Evolutionary conservation across 768 basidiomycete species (phyloP).

Genomic region (Daedalea quercina): DNA sequence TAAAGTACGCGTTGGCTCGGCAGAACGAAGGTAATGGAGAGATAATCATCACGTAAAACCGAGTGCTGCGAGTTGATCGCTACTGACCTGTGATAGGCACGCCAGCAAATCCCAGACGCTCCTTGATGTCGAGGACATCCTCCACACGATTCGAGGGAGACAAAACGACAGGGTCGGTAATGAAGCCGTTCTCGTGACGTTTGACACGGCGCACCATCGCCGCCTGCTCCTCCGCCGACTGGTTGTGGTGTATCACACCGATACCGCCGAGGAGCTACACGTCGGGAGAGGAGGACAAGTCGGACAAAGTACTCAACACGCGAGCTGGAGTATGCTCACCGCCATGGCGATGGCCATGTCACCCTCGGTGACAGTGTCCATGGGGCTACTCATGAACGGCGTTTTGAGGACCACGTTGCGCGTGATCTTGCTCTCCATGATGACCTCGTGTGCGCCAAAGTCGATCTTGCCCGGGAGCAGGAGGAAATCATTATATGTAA

Average conservation of each 20-base stretch:
- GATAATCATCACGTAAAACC: slow-evolving; percentile 36
- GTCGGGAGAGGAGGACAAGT: slow-evolving; percentile 20
- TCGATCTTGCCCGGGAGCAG: slow-evolving; percentile 93
- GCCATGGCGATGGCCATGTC: slow-evolving; percentile 93
- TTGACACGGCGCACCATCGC: slow-evolving; percentile 98
- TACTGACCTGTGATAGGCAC: slow-evolving; percentile 88
- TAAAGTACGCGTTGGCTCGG: slow-evolving; percentile 60
- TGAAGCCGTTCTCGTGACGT: slow-evolving; percentile 98
- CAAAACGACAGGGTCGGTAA: slow-evolving; percentile 88
- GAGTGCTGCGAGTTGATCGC: not conserved
- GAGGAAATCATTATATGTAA: slow-evolving; percentile 98
- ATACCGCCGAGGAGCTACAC: slow-evolving; percentile 84
- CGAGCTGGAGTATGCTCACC: slow-evolving; percentile 39
- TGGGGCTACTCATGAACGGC: slow-evolving; percentile 95
- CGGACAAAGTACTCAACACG: slow-evolving; percentile 11
- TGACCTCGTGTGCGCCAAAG: slow-evolving; percentile 77
- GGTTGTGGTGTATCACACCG: slow-evolving; percentile 98
- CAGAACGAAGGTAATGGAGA: slow-evolving; percentile 83
- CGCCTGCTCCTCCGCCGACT: slow-evolving; percentile 76
- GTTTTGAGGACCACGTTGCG: slow-evolving; percentile 90
- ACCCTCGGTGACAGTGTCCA: slow-evolving; percentile 98
- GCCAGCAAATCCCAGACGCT: slow-evolving; percentile 87
- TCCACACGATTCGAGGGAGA: slow-evolving; percentile 72
- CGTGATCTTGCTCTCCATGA: slow-evolving; percentile 82
- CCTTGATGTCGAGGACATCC: slow-evolving; percentile 92